phyloP scores from a whole-genome alignment of 1,284 basidiomycete species.

The Sanguinoderma infundibulare region DNA sequence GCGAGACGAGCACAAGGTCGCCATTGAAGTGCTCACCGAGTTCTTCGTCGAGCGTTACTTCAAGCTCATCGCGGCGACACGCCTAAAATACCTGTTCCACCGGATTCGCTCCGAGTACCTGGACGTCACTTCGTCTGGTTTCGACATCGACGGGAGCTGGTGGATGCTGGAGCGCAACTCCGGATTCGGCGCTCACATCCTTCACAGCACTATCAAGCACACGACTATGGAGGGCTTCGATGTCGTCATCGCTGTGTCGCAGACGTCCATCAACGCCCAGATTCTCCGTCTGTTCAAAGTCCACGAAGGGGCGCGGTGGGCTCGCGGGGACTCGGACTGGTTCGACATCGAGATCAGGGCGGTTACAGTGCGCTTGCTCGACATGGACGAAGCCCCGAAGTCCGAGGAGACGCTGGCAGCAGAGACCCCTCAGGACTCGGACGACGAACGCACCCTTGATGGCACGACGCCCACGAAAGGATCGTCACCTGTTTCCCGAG shows the following conservation, averaged over 20 bases:
- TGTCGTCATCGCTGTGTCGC: slow-evolving; percentile 36
- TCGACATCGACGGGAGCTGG: slow-evolving; percentile 14
- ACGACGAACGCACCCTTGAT: neutral
- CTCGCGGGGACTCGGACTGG: neutral
- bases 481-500: slow-evolving; percentile 17
- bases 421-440: neutral
- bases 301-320: neutral
- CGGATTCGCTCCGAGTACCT: slow-evolving; percentile 3
- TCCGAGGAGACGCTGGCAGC: neutral
- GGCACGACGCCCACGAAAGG: neutral
- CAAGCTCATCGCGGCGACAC: slow-evolving; percentile 30
- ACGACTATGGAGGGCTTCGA: slow-evolving; percentile 37
- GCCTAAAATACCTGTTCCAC: slow-evolving; percentile 32
- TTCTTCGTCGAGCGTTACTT: slow-evolving; percentile 37
- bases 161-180: slow-evolving; percentile 15
- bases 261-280: slow-evolving; percentile 35
- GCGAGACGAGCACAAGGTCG: slow-evolving; percentile 21
- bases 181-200: slow-evolving; percentile 13
- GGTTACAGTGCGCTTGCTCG: slow-evolving; percentile 12
- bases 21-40: slow-evolving; percentile 24
- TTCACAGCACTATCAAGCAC: slow-evolving; percentile 26
- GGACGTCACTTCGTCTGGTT: neutral
- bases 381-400: neutral
- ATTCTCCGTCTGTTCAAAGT: slow-evolving; percentile 22
- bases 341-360: slow-evolving; percentile 31